Conservation (phyloP, 164 flowering plant species). For the Vitis rotundifolia region DNA sequence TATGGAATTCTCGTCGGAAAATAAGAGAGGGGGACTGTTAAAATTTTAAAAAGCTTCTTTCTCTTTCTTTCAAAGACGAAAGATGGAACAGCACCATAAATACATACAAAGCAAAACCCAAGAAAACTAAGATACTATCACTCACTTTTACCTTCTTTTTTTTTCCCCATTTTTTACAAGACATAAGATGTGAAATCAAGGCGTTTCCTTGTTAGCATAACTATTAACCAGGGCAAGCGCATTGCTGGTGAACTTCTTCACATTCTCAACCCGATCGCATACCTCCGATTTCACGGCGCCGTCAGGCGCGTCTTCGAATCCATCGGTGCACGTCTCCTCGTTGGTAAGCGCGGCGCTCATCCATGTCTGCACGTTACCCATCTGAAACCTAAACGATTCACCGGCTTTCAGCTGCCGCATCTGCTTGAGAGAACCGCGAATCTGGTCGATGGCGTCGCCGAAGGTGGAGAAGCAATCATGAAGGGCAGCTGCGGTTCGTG, state of each 20-base stretch:
- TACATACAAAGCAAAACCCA: too few relatives aligned
- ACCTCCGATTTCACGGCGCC: constrained; percentile 51
- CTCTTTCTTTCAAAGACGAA: too few relatives aligned
- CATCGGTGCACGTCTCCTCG: constrained; percentile 89
- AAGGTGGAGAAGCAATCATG: constrained; percentile 70
- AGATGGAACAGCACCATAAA: too few relatives aligned
- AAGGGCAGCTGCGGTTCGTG: constrained; percentile 49
- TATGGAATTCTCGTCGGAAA: too few relatives aligned
- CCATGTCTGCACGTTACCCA: constrained; percentile 95
- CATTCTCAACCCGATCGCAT: constrained; percentile 27
- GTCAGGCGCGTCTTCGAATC: constrained; percentile 52
- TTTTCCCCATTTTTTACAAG: too few relatives aligned
- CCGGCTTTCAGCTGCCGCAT: constrained; percentile 40
- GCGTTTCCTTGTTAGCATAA: constrained; percentile 25
- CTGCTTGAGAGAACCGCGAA: constrained; percentile 61
- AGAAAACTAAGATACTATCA: too few relatives aligned
- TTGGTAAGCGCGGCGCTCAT: constrained; percentile 93
- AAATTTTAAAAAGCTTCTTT: too few relatives aligned
- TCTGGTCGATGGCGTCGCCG: constrained; percentile 69
- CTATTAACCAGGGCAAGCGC: constrained; percentile 81
- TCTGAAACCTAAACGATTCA: constrained; percentile 53
- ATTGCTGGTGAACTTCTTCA: constrained; percentile 68
- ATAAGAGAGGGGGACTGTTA: too few relatives aligned
- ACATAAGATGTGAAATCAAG: too few relatives aligned
- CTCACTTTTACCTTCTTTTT: too few relatives aligned